Evolutionary conservation across 768 basidiomycete species (phyloP), one percentile per base, ranked within the genome.

Genomic region (Pisolithus sp.): DNA sequence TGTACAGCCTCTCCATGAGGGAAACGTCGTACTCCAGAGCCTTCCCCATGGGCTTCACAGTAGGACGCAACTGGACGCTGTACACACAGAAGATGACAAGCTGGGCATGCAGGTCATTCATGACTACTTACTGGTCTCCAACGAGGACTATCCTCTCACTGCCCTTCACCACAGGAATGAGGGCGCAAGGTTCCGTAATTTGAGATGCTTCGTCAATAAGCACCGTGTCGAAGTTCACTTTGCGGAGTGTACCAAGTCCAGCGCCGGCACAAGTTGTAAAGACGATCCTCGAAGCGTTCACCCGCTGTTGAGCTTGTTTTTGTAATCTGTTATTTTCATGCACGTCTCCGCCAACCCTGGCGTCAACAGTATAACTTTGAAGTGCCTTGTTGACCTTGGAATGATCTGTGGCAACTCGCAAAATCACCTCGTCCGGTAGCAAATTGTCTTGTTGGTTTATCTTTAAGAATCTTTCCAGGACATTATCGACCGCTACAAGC

Each of bases 201-300:
- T 85, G 84, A 0, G 83, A 85, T 0, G 83, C 84, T 57, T 86
- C 83, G 59, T 86, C 85, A 39, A 86, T 82, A 42, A 86, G 67
- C 0, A 78, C 81, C 20, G 80, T 77, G 38, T 79, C 78, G 57
- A 85, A 86, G 50, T 81, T 68, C 17, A 69, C 41, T 58, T 81
- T 77, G 44, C 79, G 71, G 30, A 85, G 55, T 13, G 79, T 74
- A 6, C 82, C 82, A 8, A 85, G 65, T 3, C 82, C 82, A 34
- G 82, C 79, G 10, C 80, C 78, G 30, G 82, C 79, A 57, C 83
- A 85, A 1, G 85, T 86, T 1, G 82, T 82, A 62, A 84, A 86
- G 6, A 80, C 74, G 41, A 86, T 71, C 2, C 66, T 65, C 4
- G 83, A 82, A 0, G 71, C 74, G 42, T 79, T 76, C 18, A 85